Evolutionary conservation across 2,329 filamentous ascomycete genomes (phyloP), one percentile per base, ranked within the genome.

Genomic region (Elsinoe necatrix): DNA sequence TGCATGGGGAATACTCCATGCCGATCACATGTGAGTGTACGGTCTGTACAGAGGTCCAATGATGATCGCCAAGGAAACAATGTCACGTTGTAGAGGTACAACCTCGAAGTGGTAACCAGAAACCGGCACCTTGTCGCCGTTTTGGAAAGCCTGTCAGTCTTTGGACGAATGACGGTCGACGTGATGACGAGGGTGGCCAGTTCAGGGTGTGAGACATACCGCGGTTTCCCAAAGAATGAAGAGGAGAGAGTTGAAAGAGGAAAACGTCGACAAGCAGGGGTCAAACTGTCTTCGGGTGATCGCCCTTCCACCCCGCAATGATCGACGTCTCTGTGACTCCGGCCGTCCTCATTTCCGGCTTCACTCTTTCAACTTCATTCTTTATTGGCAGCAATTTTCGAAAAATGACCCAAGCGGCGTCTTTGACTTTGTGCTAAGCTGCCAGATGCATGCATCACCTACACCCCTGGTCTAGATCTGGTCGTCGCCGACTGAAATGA

Each of bases 201-300:
- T 52, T 52, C 48, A 52, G 48, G 48, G 48, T 52, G 29, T 52
- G 48, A 52, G 39, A 52, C 48, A 52, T 52, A 16, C 48, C 48
- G 48, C 29, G 48, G 48, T 34, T n/a, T 20, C 29, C 48, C 48
- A 52, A 52, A 39, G 16, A 52, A 29, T 52, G 29, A 35, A 39
- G 34, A 37, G 29, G 20, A 25, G 48, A 34, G 31, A 39, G 18
- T 21, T 37, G 48, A 52, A 52, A 52, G 48, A 52, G 48, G 48
- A 52, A 48, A 52, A 52, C 25, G 48, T 20, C 48, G 29, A 16
- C 29, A 25, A n/a, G 18, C 21, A 37, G 48, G 48, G 31, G 48
- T 39, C 48, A 52, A 52, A 31, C 48, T 52, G 37, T 23, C 39
- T 20, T 21, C 39, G 34, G 43, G 21, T 48, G 43, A 48, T 48